Base-by-base conservation (phyloP, 1,284 basidiomycete genomes). In the Ceratobasidium sp. region DNA sequence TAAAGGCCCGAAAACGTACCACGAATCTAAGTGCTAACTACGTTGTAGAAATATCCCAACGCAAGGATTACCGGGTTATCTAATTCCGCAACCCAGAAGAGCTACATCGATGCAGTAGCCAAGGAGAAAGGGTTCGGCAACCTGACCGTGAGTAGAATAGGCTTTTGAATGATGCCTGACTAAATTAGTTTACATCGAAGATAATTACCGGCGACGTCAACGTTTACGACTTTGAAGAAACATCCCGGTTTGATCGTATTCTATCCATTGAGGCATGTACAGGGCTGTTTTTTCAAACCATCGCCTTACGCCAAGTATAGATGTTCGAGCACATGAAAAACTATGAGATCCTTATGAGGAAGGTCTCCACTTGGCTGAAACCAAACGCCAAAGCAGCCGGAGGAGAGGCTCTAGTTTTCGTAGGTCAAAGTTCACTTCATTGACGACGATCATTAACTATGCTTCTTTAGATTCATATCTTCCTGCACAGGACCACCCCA, bases 301-400 rank as follows among this genome's bases (percentile, higher is more conserved):
- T 29, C 17, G 31, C 27, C 32, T 71, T 25, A 29, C n/a, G 22
- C 7, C 15, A 7, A 6, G 45, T 55, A 42, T 69, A 87, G 84
- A 92, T 92, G 90, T 90, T 92, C 72, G 90, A 92, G 74, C 91
- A 92, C 76, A 90, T 91, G 89, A 91, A 89, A 79, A 89, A 90
- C 75, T 92, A 92, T 78, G 80, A 89, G 64, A 75, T 78, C 5
- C 84, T 92, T 22, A 82, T 92, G 72, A 77, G 79, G 43, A 92
- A 91, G 75, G 78, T 92, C 27, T 84, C 88, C 0, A 84, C 83
- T 8, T 93, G 90, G 91, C 81, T 93, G 22, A 81, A 84, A 43
- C 82, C 84, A 3, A 70, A 75, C 20, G 74, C 75, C 6, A 77
- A 78, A 12, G 74, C 77, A 10, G 73, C 75, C 17, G 73, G 77